Percentiles rank a stretch among this genome's conserved stretches.
These are phyloP conservation scores for Triticum urartu DNA, from an alignment of 176 grass and related monocot genomes.

Conservation along the genomic window DNA sequence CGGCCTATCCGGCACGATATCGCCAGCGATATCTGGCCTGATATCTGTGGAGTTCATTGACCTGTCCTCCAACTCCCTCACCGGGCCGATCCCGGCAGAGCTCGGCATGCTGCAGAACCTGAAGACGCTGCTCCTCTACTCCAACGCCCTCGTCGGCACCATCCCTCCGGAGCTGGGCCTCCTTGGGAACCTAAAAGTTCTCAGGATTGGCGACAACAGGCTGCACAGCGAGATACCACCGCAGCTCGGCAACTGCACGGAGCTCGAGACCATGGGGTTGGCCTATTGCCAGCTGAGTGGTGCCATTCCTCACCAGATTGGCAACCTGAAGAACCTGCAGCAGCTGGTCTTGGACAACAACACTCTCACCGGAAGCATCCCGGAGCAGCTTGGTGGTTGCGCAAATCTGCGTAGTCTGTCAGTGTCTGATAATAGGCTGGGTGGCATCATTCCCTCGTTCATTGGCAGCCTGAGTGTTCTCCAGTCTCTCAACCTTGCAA, in stretches of 20 bases:
- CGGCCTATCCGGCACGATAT: conserved; percentile 57
- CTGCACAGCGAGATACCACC: conserved; percentile 71
- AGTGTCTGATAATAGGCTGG: conserved; percentile 51
- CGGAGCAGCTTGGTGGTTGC: conserved; percentile 54
- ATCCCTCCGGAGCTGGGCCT: conserved; percentile 72
- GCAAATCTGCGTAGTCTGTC: conserved; percentile 47
- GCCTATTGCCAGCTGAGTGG: conserved; percentile 70
- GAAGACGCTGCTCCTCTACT: conserved; percentile 72
- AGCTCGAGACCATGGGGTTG: conserved; percentile 63
- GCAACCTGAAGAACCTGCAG: conserved; percentile 54
- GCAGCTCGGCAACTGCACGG: conserved; percentile 60
- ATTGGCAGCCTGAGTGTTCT: conserved; percentile 51
- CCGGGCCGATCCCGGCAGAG: conserved; percentile 60
- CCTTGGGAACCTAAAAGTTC: conserved; percentile 61
- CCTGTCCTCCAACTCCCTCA: conserved; percentile 77
- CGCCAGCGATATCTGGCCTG: conserved; percentile 51
- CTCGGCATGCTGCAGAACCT: conserved; percentile 66
- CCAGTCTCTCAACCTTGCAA: conserved; percentile 65
- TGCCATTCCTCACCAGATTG: conserved; percentile 58
- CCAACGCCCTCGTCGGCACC: conserved; percentile 65
- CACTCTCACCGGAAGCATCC: conserved; percentile 58
- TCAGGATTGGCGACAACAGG: conserved; percentile 79
- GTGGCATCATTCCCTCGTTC: conserved; percentile 56
- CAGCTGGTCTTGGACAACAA: conserved; percentile 63
- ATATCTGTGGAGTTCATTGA: conserved; percentile 63